phyloP scores from a whole-genome alignment of 805 yeast species.

The Spathaspora girioi region DNA sequence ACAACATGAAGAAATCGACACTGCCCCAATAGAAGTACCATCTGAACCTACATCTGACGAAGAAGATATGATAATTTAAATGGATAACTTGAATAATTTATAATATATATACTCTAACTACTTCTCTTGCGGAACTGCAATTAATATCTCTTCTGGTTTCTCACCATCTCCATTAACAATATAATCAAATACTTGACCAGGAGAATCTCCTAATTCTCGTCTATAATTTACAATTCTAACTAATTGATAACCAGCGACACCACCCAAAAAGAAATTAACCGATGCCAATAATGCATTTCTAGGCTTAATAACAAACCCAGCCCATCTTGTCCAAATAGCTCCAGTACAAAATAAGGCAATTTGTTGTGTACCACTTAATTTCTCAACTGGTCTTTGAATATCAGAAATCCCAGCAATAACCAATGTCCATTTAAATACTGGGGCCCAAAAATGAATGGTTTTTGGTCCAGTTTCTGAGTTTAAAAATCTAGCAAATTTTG shows the following conservation, averaged over 20 bases:
- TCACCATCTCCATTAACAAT: conserved; percentile 46
- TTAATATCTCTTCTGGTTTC: background rate
- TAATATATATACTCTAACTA: background rate
- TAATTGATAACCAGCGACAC: conserved; percentile 85
- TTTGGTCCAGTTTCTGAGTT: conserved; percentile 91
- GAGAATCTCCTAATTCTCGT: conserved; percentile 56
- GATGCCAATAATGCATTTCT: conserved; percentile 83
- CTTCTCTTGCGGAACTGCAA: no score
- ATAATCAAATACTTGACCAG: conserved; percentile 54
- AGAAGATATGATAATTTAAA: background rate
- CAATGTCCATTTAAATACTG: conserved; percentile 69
- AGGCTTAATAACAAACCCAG: conserved; percentile 82
- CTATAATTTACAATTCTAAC: conserved; percentile 69
- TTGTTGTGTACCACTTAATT: conserved; percentile 86
- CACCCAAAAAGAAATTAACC: conserved; percentile 89
- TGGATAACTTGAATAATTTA: no score
- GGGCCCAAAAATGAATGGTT: conserved; percentile 97
- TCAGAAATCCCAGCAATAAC: conserved; percentile 92
- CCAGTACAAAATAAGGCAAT: conserved; percentile 88
- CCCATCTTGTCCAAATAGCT: conserved; percentile 97
- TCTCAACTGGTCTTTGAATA: conserved; percentile 85
- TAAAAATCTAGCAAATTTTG: conserved; percentile 66
- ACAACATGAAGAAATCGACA: background rate
- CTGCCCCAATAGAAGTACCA: background rate
- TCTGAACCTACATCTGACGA: background rate